phyloP scores from a whole-genome alignment of 176 grass and related monocot genomes.

The Microstegium vimineum region DNA sequence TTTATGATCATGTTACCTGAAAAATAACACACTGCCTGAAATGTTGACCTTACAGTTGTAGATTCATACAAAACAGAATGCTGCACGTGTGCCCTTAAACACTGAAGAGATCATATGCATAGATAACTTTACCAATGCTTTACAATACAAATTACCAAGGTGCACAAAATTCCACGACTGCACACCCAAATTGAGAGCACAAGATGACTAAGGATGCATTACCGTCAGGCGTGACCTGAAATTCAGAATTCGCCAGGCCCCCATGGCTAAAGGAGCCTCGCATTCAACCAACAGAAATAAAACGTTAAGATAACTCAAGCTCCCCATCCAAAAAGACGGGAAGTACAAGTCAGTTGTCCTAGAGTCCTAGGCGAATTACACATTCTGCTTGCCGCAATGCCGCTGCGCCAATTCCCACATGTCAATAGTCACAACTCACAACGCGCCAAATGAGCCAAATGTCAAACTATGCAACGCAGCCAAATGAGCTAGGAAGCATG shows the following conservation, averaged over 20 bases:
- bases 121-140: not conserved
- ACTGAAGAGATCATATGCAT: not conserved
- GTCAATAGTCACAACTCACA: not conserved
- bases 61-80: not conserved
- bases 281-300: not conserved
- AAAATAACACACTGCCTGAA: not conserved
- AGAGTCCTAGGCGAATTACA: not conserved
- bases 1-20: not conserved
- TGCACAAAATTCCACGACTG: not conserved
- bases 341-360: not conserved
- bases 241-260: not conserved
- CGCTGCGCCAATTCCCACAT: not conserved
- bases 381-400: not conserved
- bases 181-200: not conserved
- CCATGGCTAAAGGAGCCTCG: not conserved
- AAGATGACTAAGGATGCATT: not conserved
- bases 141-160: not conserved
- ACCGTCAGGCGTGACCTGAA: not conserved
- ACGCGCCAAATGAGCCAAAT: not conserved
- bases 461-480: no score
- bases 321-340: not conserved
- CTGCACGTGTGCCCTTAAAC: not conserved
- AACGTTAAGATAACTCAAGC: not conserved
- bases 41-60: not conserved
- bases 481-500: no score